phyloP scores from a whole-genome alignment of 2,329 filamentous ascomycete species.

The Ceratocystis ficicola region DNA sequence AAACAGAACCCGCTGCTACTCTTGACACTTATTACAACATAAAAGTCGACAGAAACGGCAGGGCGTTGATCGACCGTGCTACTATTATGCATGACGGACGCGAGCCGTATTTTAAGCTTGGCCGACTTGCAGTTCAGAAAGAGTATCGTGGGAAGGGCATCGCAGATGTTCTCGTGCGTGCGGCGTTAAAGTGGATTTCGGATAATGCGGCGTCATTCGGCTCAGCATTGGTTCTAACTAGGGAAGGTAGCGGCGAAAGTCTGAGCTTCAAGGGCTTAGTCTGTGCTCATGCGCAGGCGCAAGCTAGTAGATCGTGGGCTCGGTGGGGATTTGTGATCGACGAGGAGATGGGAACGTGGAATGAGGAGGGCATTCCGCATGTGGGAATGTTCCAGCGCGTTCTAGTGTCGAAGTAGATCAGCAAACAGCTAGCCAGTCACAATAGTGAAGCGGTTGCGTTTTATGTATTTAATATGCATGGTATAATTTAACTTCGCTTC shows the following conservation, averaged over 20 bases:
- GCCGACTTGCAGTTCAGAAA: constrained; percentile 58
- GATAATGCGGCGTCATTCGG: constrained; percentile 45
- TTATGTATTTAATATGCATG: background rate
- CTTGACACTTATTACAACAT: constrained; percentile 21
- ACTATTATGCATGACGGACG: constrained; percentile 45
- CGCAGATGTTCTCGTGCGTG: constrained; percentile 52
- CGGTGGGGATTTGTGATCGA: constrained; percentile 64
- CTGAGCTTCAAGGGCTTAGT: constrained; percentile 53
- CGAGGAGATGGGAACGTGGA: constrained; percentile 61
- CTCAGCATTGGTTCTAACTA: constrained; percentile 30
- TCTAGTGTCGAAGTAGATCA: constrained; percentile 25
- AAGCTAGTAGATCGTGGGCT: constrained; percentile 52
- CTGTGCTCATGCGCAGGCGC: constrained; percentile 65
- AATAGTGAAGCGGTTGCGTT: background rate
- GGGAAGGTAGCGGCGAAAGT: constrained; percentile 32
- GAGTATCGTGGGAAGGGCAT: constrained; percentile 55
- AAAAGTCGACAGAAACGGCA: constrained; percentile 17
- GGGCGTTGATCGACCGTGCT: constrained; percentile 31
- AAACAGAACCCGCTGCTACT: too few species aligned
- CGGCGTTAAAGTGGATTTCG: constrained; percentile 55
- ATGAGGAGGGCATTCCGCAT: constrained; percentile 73
- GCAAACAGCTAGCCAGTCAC: too few species aligned
- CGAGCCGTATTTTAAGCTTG: constrained; percentile 74
- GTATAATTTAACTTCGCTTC: background rate
- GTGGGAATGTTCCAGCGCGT: constrained; percentile 64